phyloP scores from a whole-genome alignment of 225 moss, liverwort and hornwort species.

The Asterella californica region DNA sequence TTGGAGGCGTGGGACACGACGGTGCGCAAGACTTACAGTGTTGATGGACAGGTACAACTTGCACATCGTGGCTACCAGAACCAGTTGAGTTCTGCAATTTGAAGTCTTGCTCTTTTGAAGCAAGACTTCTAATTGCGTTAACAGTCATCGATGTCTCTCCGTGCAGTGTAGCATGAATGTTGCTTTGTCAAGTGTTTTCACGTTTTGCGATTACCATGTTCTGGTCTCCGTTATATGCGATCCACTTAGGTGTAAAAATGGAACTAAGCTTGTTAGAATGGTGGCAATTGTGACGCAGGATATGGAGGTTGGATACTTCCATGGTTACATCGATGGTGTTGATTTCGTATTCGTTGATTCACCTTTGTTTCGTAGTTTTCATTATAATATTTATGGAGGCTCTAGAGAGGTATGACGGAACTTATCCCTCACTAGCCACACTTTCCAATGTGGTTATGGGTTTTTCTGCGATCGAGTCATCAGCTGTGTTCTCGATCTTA shows the following conservation, averaged over 20 bases:
- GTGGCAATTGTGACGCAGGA: conserved; percentile 49
- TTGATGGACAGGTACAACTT: conserved; percentile 62
- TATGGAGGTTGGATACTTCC: conserved; percentile 76
- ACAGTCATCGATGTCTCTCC: neutral
- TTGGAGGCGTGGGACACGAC: conserved; percentile 83
- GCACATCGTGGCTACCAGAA: neutral
- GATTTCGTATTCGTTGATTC: conserved; percentile 83
- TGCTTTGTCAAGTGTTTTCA: neutral
- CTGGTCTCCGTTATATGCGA: neutral
- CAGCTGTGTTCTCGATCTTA: neutral
- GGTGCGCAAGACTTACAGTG: conserved; percentile 63
- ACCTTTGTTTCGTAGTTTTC: conserved; percentile 52
- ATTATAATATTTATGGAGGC: conserved; percentile 66
- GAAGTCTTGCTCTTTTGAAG: neutral
- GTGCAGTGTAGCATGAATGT: neutral
- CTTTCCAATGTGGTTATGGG: neutral
- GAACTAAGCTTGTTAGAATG: neutral
- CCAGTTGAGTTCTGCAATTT: neutral
- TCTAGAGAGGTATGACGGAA: conserved; percentile 55
- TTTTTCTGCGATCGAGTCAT: neutral
- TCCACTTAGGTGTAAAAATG: neutral
- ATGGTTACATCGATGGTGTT: conserved; percentile 68
- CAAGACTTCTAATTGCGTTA: neutral
- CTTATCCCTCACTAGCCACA: neutral
- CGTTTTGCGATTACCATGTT: neutral